Evolutionary conservation across 2,329 filamentous ascomycete genomes (phyloP), one percentile per base, ranked within the genome.

Genomic region (Colletotrichum cereale): DNA sequence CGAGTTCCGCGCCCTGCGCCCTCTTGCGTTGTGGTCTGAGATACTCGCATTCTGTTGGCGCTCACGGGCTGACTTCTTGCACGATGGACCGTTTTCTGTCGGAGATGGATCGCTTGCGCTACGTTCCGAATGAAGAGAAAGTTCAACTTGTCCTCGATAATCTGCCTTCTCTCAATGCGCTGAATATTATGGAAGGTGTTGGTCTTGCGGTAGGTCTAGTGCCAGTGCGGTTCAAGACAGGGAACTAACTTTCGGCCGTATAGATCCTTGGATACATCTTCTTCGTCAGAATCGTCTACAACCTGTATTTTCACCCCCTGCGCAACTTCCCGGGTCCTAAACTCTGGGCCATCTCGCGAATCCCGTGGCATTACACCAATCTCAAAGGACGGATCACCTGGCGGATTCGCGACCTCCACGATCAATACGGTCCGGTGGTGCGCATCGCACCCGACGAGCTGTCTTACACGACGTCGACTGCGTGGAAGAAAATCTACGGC

Each of bases 401-500:
- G 44, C 57, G 36, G 21, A 63, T 65, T 18, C 53, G 42, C 8
- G 76, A 82, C 56, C 55, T 70, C 4, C 76, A 78, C n/a, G 62
- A 75, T 10, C 11, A 62, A 3, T 79, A 79, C 57, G 77, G 77
- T 6, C 72, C 75, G 21, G 78, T 85, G 0, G 78, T 86, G 18
- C 81, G 84, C 4, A 75, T 82, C 5, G 78, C 76, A 0, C 84
- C 84, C 0, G 78, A 80, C 40, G 75, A 80, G 38, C 78, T 86
- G 2, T 79, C 80, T 2, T 84, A 83, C 67, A 79, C 77, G 18
- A 76, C 77, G 6, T 48, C 77, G 4, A 58, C 75, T 16, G 80
- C 79, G 1, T 84, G 80, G 80, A 80, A 80, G 66, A 81, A 83
- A 16, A 84, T 85, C 21, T 83, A 83, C 64, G 80, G 79, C 42